Base-by-base conservation (phyloP, 2,329 filamentous ascomycete genomes). In the Xylaria sp. region DNA sequence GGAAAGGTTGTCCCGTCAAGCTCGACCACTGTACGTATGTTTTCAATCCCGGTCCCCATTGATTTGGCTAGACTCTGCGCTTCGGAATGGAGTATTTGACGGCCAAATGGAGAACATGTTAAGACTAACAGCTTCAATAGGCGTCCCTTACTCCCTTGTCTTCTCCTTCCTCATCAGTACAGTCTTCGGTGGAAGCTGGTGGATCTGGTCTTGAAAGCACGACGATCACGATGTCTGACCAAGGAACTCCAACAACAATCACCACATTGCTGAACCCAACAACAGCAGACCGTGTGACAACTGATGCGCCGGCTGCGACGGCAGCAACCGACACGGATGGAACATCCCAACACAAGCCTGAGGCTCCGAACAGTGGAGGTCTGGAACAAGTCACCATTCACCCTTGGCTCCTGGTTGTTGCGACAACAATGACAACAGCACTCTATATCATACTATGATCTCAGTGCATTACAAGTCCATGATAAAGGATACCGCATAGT, bases 1-100 rank as follows among this genome's bases (percentile, higher is more conserved):
- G 93, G 93, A 78, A 95, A 94, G 84, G 90, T 96, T 76, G 86
- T 94, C 77, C 92, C 92, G 78, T 87, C 89, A 73, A 88, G 86
- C 81, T 88, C 89, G 83, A 89, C 88, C 77, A 85, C 86, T 83
- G 87, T 89, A 83, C 73, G 79, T 77, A 77, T 68, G 75, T 77
- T 75, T 61, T 64, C 41, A 65, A 64, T 52, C 58, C 61, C 49
- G 49, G 7, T 13, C 2, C 61, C 58, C 61, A n/a, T 61, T 49
- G n/a, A 36, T 39, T 52, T 72, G 75, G 76, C 73, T 73, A 68
- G 66, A 69, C 72, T 62, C 46, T 62, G 23, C 60, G 57, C 67
- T 69, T 67, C 62, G 5, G 23, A 51, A 33, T 28, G 23, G 62
- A 62, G 48, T 39, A 28, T 62, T 67, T 23, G 31, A 57, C 54